phyloP scores from a whole-genome alignment of 371 early-diverging fungal genomes.

The Mucor saturninus region DNA sequence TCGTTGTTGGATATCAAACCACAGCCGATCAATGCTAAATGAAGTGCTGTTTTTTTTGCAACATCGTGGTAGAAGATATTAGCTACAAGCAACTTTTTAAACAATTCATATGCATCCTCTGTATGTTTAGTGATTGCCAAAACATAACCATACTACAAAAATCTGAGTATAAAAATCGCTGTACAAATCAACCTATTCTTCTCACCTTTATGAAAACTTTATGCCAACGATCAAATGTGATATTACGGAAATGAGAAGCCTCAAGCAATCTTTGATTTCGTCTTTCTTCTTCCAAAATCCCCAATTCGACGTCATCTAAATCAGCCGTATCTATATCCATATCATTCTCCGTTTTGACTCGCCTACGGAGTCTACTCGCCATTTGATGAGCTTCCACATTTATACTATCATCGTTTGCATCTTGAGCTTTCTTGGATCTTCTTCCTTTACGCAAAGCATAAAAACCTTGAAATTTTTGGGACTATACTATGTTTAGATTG shows the following conservation, averaged over 20 bases:
- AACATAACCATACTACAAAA: constrained; percentile 60
- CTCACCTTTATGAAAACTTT: constrained; percentile 61
- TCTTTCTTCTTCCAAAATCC: constrained; percentile 36
- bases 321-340: constrained; percentile 21
- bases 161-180: neutral
- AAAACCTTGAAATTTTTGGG: constrained; percentile 35
- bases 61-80: constrained; percentile 73
- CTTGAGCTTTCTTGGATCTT: neutral
- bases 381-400: constrained; percentile 30
- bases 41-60: constrained; percentile 47
- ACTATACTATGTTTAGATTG: constrained; percentile 11
- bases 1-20: constrained; percentile 50
- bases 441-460: constrained; percentile 32
- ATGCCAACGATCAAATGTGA: constrained; percentile 69
- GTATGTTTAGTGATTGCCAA: constrained; percentile 61
- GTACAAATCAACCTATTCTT: constrained; percentile 19
- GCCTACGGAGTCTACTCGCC: constrained; percentile 14
- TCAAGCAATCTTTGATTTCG: constrained; percentile 19
- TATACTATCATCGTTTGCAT: neutral
- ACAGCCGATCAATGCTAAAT: constrained; percentile 68
- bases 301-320: constrained; percentile 36
- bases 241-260: constrained; percentile 52
- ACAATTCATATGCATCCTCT: constrained; percentile 65
- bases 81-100: constrained; percentile 63
- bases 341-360: constrained; percentile 19